Conservation (phyloP, 441 rosid genomes). For the Adansonia gregorii region DNA sequence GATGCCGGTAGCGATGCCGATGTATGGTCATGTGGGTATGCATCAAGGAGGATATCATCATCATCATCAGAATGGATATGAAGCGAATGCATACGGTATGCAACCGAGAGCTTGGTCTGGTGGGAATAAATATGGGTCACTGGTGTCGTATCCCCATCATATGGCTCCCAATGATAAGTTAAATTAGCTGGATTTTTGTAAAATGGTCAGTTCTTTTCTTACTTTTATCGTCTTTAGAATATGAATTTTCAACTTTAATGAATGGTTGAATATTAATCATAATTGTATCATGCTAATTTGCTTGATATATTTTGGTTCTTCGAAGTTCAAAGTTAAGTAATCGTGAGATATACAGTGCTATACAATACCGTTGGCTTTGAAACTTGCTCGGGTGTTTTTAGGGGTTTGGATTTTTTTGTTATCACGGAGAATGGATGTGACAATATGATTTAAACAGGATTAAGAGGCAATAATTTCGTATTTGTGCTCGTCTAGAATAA, state of each 20-base stretch:
- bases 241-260: constrained; percentile 1
- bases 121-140: constrained; percentile 59
- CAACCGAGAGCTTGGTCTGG: constrained; percentile 73
- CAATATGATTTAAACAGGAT: background rate
- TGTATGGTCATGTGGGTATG: constrained; percentile 73
- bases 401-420: background rate
- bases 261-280: background rate
- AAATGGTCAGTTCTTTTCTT: constrained; percentile 28
- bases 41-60: constrained; percentile 50
- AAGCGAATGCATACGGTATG: constrained; percentile 49
- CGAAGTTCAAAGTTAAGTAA: background rate
- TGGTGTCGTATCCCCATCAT: constrained; percentile 53
- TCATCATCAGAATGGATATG: constrained; percentile 44
- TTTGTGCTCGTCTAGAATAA: background rate
- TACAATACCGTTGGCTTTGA: constrained; percentile 5
- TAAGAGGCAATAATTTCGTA: background rate
- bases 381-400: background rate
- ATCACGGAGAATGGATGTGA: background rate
- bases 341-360: background rate
- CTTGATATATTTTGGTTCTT: background rate
- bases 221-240: constrained; percentile 1
- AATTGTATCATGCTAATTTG: background rate
- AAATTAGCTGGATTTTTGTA: constrained; percentile 25
- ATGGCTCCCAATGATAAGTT: constrained; percentile 49
- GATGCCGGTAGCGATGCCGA: constrained; percentile 79